Conservation (phyloP, 2,329 filamentous ascomycete genomes). For the Corynespora cassiicola region DNA sequence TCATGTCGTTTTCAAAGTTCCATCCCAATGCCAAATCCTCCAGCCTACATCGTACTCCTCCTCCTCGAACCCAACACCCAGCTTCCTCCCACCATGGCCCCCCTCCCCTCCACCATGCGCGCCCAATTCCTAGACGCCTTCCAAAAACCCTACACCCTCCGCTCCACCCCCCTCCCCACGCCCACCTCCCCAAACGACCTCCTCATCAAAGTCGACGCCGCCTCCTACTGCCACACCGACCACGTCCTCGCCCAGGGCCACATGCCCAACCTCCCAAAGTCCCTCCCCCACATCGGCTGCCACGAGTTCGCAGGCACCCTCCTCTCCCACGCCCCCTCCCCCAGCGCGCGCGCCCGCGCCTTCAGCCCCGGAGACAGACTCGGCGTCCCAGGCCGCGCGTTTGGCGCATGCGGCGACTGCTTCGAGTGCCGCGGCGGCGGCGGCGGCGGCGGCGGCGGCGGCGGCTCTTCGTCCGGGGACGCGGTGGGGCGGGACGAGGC, state of each 20-base stretch:
- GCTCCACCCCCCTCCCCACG: slow-evolving; percentile 42
- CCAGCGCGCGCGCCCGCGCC: slow-evolving; percentile 22
- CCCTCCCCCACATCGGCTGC: slow-evolving; percentile 53
- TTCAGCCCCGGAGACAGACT: slow-evolving; percentile 42
- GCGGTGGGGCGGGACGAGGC: slow-evolving; percentile 40
- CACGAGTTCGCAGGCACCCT: slow-evolving; percentile 57
- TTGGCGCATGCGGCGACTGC: slow-evolving; percentile 50
- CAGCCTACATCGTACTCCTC: background rate
- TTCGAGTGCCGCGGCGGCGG: slow-evolving; percentile 46
- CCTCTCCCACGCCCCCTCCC: slow-evolving; percentile 33
- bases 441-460: too few species aligned
- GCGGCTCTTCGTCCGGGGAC: too few species aligned
- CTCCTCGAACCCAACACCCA: too few species aligned
- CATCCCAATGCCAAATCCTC: background rate
- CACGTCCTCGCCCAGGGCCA: slow-evolving; percentile 44
- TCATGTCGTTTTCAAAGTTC: background rate
- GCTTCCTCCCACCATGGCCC: slow-evolving; percentile 16
- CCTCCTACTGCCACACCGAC: slow-evolving; percentile 57
- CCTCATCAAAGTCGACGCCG: slow-evolving; percentile 54
- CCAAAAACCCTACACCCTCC: slow-evolving; percentile 50
- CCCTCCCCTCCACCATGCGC: slow-evolving; percentile 41
- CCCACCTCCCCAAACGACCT: slow-evolving; percentile 46
- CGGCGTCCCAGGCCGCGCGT: slow-evolving; percentile 51
- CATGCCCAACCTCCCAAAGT: slow-evolving; percentile 41
- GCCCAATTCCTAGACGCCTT: slow-evolving; percentile 51